These are phyloP conservation scores for Fusarium acutatum DNA, from an alignment of 2,329 filamentous ascomycete genomes.

Conservation along the genomic window DNA sequence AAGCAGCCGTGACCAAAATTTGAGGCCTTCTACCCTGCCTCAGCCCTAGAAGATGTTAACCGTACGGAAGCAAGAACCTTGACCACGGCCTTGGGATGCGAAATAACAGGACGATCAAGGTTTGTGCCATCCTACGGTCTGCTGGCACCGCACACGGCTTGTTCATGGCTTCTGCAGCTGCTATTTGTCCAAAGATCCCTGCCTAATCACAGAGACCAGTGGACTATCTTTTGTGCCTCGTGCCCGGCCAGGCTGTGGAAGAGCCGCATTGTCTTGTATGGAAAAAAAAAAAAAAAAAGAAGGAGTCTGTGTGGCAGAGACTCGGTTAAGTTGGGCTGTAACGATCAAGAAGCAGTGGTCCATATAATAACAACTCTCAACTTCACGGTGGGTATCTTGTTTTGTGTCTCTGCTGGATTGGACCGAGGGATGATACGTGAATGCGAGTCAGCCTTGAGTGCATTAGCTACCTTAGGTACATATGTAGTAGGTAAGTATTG, in stretches of 20 bases:
- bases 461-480: background rate
- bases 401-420: slow-evolving; percentile 33
- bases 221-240: background rate
- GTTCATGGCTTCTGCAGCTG: slow-evolving; percentile 11
- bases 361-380: background rate
- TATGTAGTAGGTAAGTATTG: background rate
- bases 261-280: slow-evolving; percentile 15
- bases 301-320: slow-evolving; percentile 9
- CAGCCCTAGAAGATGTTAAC: slow-evolving; percentile 9
- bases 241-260: background rate
- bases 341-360: background rate
- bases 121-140: slow-evolving; percentile 18
- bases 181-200: slow-evolving; percentile 33
- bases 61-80: background rate
- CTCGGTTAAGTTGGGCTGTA: slow-evolving; percentile 3
- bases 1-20: slow-evolving; percentile 26
- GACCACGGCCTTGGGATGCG: slow-evolving; percentile 21
- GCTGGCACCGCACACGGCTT: slow-evolving; percentile 40
- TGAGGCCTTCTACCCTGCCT: slow-evolving; percentile 27
- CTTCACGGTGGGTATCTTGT: slow-evolving; percentile 19
- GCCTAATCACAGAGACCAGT: slow-evolving; percentile 14
- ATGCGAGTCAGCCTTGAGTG: slow-evolving; percentile 30
- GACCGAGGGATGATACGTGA: background rate
- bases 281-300: background rate
- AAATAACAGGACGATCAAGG: slow-evolving; percentile 12